phyloP scores from a whole-genome alignment of 345 rosid species.

The Eucalyptus victrix region DNA sequence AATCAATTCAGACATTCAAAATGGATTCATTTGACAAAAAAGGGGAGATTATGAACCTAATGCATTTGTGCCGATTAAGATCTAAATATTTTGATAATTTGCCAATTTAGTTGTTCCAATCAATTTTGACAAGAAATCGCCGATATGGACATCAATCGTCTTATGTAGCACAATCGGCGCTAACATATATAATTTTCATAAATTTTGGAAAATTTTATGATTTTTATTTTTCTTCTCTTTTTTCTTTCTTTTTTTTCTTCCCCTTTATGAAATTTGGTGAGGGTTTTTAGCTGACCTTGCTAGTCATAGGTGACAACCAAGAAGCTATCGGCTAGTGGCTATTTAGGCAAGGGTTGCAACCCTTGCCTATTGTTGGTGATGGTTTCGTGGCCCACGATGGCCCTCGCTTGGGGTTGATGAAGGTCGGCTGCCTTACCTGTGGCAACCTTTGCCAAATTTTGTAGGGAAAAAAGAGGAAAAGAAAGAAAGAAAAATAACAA shows the following conservation, averaged over 20 bases:
- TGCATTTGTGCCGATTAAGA: background rate
- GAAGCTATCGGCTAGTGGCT: background rate
- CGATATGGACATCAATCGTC: accelerated
- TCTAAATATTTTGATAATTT: too few species aligned
- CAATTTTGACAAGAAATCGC: too few species aligned
- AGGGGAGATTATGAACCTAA: background rate
- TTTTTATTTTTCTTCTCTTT: too few species aligned
- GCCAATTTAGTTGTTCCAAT: background rate
- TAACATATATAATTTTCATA: too few species aligned
- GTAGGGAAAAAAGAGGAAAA: background rate
- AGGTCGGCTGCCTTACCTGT: background rate
- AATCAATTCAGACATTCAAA: background rate
- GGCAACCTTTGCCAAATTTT: background rate
- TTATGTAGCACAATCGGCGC: background rate
- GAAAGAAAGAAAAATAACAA: too few species aligned
- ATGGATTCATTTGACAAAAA: background rate
- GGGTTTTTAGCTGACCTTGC: background rate
- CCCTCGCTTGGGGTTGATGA: background rate
- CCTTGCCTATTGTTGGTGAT: background rate
- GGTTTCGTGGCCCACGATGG: background rate
- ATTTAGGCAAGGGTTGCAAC: background rate
- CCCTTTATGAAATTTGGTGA: background rate
- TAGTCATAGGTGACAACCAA: background rate
- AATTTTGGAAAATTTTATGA: too few species aligned
- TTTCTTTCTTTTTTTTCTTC: too few species aligned